Percentiles rank a stretch among this genome's conserved stretches.
Conservation (phyloP, 1,139 yeast species). For the Zygoascus meyerae region DNA sequence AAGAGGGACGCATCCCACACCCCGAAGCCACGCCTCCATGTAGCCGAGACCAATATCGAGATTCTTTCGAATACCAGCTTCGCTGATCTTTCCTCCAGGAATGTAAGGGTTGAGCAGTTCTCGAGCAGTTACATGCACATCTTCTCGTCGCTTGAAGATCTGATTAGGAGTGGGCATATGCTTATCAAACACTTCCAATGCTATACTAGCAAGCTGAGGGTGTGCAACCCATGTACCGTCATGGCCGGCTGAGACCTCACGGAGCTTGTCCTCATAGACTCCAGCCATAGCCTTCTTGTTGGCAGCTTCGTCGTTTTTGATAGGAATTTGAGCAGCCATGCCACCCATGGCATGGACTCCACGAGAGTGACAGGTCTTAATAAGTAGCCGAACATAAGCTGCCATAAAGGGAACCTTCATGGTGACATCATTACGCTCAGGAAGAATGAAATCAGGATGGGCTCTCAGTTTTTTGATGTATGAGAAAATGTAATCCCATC, state of each 20-base stretch:
- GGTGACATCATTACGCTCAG: conserved; percentile 68
- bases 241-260: conserved; percentile 72
- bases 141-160: conserved; percentile 52
- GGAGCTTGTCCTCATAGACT: conserved; percentile 63
- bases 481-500: conserved; percentile 79
- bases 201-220: conserved; percentile 71
- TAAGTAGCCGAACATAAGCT: conserved; percentile 59
- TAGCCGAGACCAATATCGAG: conserved; percentile 67
- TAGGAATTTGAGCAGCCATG: conserved; percentile 81
- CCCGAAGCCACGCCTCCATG: conserved; percentile 80
- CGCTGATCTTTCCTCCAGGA: conserved; percentile 61
- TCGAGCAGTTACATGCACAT: conserved; percentile 49
- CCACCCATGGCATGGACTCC: conserved; percentile 82
- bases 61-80: conserved; percentile 67
- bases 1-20: conserved; percentile 76
- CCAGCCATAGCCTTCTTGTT: conserved; percentile 65
- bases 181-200: conserved; percentile 70
- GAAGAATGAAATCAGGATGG: conserved; percentile 57
- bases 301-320: conserved; percentile 59
- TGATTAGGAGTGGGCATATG: conserved; percentile 84
- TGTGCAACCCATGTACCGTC: conserved; percentile 85
- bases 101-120: conserved; percentile 68
- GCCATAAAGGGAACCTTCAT: conserved; percentile 75
- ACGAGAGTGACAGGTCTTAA: conserved; percentile 66
- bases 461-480: conserved; percentile 62